A percentile compares a stretch with the other conserved stretches of the same genome.
phyloP scores from a whole-genome alignment of 306 rosid species.

The Crotalaria pallida region DNA sequence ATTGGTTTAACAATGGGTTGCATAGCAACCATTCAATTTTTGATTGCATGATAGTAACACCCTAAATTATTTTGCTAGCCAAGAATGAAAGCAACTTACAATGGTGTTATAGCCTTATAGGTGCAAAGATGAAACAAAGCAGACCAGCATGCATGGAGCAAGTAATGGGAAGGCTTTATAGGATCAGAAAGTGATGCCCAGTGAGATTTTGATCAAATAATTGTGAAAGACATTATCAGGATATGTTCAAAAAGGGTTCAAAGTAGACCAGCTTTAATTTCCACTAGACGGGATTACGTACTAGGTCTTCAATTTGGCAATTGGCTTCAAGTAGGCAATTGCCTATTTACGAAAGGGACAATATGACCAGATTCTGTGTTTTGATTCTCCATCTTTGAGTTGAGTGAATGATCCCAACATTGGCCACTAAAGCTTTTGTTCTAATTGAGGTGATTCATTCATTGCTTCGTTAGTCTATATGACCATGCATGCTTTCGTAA shows the following conservation, averaged over 20 bases:
- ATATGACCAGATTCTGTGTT: neutral
- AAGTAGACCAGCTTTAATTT: constrained; percentile 26
- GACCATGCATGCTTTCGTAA: neutral
- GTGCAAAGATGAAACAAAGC: constrained; percentile 11
- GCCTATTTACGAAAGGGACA: neutral
- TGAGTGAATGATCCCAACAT: constrained; percentile 25
- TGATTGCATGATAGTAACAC: too few relatives aligned
- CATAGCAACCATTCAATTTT: too few relatives aligned
- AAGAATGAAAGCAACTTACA: neutral
- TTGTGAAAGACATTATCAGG: constrained; percentile 24
- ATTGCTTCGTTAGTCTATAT: too few relatives aligned
- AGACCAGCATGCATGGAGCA: constrained; percentile 9
- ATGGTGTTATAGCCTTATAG: neutral
- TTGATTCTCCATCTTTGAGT: constrained; percentile 16
- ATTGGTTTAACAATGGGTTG: too few relatives aligned
- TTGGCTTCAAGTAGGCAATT: neutral
- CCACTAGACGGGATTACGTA: constrained; percentile 22
- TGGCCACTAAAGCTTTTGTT: constrained; percentile 15
- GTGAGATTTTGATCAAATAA: constrained; percentile 17
- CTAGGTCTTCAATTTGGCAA: constrained; percentile 15
- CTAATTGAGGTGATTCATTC: neutral
- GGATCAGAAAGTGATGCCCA: constrained; percentile 24
- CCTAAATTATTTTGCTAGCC: too few relatives aligned
- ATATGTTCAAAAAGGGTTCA: constrained; percentile 24
- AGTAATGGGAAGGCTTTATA: constrained; percentile 30